phyloP scores from a whole-genome alignment of 208 protist genomes.

The Wallacemonas sp. region DNA sequence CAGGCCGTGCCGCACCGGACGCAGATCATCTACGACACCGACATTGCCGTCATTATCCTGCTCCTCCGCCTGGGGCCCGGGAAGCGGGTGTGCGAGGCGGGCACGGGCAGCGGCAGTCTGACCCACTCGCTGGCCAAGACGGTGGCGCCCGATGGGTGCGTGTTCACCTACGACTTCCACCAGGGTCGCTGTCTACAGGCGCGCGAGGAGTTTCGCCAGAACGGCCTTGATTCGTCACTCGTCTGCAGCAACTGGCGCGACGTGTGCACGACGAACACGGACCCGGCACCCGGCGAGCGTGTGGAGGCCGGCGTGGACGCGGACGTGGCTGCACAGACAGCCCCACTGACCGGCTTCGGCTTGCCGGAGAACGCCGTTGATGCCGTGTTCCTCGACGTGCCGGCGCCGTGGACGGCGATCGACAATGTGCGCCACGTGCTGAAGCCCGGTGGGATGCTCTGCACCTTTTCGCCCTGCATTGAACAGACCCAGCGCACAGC shows the following conservation, averaged over 20 bases:
- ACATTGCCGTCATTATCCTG: slow-evolving; percentile 87
- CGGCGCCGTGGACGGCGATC: slow-evolving; percentile 86
- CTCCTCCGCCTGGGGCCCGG: slow-evolving; percentile 78
- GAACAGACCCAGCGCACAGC: slow-evolving; percentile 92
- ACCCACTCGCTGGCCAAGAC: slow-evolving; percentile 83
- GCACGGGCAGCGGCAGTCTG: slow-evolving; percentile 89
- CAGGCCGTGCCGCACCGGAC: slow-evolving; percentile 89
- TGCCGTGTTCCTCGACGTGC: slow-evolving; percentile 94
- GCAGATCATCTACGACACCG: slow-evolving; percentile 92
- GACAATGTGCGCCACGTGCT: slow-evolving; percentile 87
- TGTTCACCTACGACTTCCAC: slow-evolving; percentile 92
- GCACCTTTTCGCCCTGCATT: slow-evolving; percentile 94
- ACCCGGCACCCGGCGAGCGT: slow-evolving; percentile 14
- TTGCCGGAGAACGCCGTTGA: slow-evolving; percentile 74
- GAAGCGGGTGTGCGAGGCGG: slow-evolving; percentile 82
- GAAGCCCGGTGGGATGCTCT: slow-evolving; percentile 81
- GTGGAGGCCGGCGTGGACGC: slow-evolving; percentile 28
- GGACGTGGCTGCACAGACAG: slow-evolving; percentile 40
- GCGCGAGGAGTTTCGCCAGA: slow-evolving; percentile 73
- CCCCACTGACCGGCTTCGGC: slow-evolving; percentile 68
- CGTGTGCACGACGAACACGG: slow-evolving; percentile 64
- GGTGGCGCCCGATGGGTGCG: slow-evolving; percentile 77
- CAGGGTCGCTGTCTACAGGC: slow-evolving; percentile 78
- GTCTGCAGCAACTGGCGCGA: slow-evolving; percentile 82
- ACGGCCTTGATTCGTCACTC: slow-evolving; percentile 56